phyloP scores from a whole-genome alignment of 2,329 filamentous ascomycete genomes.

The Aspergillus caelatus region DNA sequence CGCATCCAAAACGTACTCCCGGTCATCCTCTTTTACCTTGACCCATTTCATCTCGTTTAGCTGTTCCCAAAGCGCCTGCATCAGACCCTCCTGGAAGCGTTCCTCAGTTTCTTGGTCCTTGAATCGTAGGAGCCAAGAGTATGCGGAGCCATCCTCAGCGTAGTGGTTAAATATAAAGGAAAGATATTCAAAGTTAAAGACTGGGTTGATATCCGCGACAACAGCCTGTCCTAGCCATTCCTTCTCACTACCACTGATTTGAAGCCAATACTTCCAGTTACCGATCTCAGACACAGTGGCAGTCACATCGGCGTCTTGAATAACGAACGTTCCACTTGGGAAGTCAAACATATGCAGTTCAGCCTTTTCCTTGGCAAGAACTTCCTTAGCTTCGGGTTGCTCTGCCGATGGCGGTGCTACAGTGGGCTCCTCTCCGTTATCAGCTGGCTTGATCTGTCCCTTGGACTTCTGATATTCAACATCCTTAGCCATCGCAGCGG shows the following conservation, averaged over 20 bases:
- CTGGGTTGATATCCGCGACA: conserved; percentile 89
- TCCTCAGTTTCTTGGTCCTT: conserved; percentile 79
- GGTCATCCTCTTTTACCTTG: conserved; percentile 88
- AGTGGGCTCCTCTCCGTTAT: conserved; percentile 52
- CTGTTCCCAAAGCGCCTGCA: conserved; percentile 96
- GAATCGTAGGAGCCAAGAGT: conserved; percentile 94
- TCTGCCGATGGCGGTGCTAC: conserved; percentile 61
- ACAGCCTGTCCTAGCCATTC: conserved; percentile 88
- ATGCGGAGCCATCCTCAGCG: conserved; percentile 80
- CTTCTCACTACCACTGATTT: conserved; percentile 73
- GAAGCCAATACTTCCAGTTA: conserved; percentile 93
- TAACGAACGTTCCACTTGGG: conserved; percentile 77
- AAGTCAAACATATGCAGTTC: conserved; percentile 96
- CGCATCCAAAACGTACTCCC: conserved; percentile 91
- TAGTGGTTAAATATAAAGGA: conserved; percentile 99
- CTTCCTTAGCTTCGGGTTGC: conserved; percentile 71
- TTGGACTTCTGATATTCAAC: conserved; percentile 46
- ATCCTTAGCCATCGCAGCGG: conserved; percentile 49
- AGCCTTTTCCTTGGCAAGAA: conserved; percentile 73
- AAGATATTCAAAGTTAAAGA: conserved; percentile 98
- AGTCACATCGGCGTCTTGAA: conserved; percentile 74
- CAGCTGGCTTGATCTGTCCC: conserved; percentile 41
- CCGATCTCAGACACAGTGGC: conserved; percentile 85
- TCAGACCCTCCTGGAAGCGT: conserved; percentile 87
- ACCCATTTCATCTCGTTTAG: conserved; percentile 92